Evolutionary conservation across 225 moss, liverwort and hornwort genomes (phyloP), one percentile per base, ranked within the genome.

Genomic region (Ulota crispa): DNA sequence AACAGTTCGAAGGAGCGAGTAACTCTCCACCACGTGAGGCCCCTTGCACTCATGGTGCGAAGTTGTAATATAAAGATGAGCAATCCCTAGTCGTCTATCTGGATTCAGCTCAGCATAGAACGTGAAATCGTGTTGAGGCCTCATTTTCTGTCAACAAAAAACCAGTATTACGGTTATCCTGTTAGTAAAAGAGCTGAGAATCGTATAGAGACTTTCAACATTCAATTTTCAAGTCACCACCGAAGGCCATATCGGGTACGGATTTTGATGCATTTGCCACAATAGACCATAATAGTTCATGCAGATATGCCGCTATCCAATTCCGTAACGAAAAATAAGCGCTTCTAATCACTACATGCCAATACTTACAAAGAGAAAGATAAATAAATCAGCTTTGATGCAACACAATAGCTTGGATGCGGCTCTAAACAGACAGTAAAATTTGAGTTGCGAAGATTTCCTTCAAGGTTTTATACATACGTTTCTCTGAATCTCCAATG

Each of bases 21-120:
- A 77, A 64, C 76, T 89, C 71, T 89, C 83, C 63, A 89, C 85
- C 23, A 89, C 50, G 45, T 89, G 91, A 42, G 90, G 85, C 41
- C 89, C 93, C 64, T 87, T 87, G 79, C 73, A 82, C 82, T 93
- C 95, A 81, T 84, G 81, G 63, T 85, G 78, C 43, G 94, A 90
- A 60, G 92, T 76, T 24, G 79, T 62, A 12, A 81, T 78, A 72
- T 90, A 92, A 20, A 95, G 89, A 62, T 94, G 78, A 60, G 86
- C 94, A 68, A 89, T 88, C 21, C 92, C 89, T 47, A 94, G 68
- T 73, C 85, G 85, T 85, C 80, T 90, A 70, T 95, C 94, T 21
- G 88, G 89, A 66, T 89, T 88, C 37, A 94, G 76, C 78, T 91
- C 87, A 45, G 78, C 76, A 68, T 84, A 94, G 81, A 91, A 93